Evolutionary conservation across 2,329 filamentous ascomycete species (phyloP).

Genomic region (Aschersonia sp.): DNA sequence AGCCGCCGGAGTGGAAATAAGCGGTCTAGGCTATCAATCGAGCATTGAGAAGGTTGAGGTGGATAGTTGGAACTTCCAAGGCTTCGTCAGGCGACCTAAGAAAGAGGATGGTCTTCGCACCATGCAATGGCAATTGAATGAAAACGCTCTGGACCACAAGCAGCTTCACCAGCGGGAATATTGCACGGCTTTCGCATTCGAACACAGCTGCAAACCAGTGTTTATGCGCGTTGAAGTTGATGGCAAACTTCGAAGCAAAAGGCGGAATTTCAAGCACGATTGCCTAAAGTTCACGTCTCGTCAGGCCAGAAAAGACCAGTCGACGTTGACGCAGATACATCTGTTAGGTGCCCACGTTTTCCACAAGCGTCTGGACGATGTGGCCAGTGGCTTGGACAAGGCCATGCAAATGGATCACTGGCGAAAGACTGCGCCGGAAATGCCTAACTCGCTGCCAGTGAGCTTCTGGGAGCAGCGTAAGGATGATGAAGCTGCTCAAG

Average conservation of each 20-base stretch:
- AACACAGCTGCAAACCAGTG: conserved; percentile 2
- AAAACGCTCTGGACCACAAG: conserved; percentile 2
- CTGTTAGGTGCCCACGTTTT: not conserved
- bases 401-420: conserved; percentile 3
- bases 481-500: not conserved
- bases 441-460: conserved; percentile 2
- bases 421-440: conserved; percentile 1
- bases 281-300: not conserved
- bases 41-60: conserved; percentile 1
- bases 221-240: conserved; percentile 3
- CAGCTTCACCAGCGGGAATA: conserved; percentile 3
- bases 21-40: conserved; percentile 3
- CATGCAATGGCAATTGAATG: not conserved
- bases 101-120: not conserved
- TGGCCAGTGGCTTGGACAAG: conserved; percentile 1
- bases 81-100: conserved; percentile 1
- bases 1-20: conserved; percentile 1
- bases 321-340: conserved; percentile 2
- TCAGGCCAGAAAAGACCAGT: not conserved
- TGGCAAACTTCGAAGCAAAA: conserved; percentile 1
- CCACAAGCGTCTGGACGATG: conserved; percentile 2
- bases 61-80: conserved; percentile 2
- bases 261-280: not conserved
- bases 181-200: conserved; percentile 5
- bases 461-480: not conserved